phyloP scores from a whole-genome alignment of 73 alveolate species.

The Paramecium biaurelia region DNA sequence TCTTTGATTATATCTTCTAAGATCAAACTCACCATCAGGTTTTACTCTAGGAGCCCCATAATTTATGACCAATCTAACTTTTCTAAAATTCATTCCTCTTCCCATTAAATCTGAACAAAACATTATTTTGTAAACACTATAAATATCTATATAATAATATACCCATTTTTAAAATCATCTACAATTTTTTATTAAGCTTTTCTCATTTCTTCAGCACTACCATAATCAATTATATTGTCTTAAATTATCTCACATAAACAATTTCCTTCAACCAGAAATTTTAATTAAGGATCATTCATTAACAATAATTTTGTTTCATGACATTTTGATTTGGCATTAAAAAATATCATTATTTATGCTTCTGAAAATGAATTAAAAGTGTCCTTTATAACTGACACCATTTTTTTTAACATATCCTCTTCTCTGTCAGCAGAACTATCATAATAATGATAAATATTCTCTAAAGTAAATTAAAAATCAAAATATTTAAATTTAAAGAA shows the following conservation, averaged over 20 bases:
- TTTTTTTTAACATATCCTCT: neutral
- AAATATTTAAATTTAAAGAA: constrained; percentile 31
- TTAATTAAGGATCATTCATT: neutral
- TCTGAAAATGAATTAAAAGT: neutral
- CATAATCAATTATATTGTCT: neutral
- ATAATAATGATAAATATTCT: constrained; percentile 38
- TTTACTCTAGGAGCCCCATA: constrained; percentile 14
- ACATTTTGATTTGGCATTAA: neutral
- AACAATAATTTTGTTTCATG: neutral
- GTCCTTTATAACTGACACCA: neutral
- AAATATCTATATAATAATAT: neutral
- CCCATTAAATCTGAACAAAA: constrained; percentile 46
- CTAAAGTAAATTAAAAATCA: neutral
- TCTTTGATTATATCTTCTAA: constrained; percentile 36
- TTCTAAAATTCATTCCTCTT: constrained; percentile 48
- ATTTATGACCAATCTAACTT: constrained; percentile 18
- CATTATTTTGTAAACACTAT: neutral
- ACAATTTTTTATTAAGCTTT: neutral
- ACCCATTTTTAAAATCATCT: constrained; percentile 2
- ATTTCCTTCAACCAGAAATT: neutral
- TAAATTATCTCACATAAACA: constrained; percentile 14
- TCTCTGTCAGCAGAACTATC: neutral
- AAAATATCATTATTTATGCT: constrained; percentile 34
- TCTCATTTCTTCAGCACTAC: constrained; percentile 7
- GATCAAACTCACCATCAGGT: neutral